A percentile compares a stretch with the other conserved stretches of the same genome.
phyloP scores from a whole-genome alignment of 352 stramenopile genomes.

The Saprolegnia parasitica region DNA sequence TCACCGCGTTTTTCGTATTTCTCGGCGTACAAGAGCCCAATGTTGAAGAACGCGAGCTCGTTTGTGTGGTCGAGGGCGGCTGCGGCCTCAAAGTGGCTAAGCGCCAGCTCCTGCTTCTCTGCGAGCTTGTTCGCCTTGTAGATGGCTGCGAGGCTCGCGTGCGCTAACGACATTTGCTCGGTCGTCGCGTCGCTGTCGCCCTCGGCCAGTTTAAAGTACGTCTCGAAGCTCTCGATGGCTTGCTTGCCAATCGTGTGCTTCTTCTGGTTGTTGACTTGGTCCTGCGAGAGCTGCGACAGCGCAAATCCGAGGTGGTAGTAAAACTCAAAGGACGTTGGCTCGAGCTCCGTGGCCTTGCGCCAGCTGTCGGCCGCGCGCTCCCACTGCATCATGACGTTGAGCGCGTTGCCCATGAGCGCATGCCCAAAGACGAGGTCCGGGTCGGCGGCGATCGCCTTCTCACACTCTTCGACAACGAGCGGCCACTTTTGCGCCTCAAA shows the following conservation, averaged over 20 bases:
- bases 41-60: slow-evolving; percentile 28
- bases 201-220: slow-evolving; percentile 18
- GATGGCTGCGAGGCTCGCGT: slow-evolving; percentile 18
- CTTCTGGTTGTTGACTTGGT: slow-evolving; percentile 27
- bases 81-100: slow-evolving; percentile 26
- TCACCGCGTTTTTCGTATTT: slow-evolving; percentile 25
- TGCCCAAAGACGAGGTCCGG: slow-evolving; percentile 27
- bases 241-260: slow-evolving; percentile 24
- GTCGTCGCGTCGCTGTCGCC: slow-evolving; percentile 17
- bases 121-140: slow-evolving; percentile 27
- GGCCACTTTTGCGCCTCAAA: slow-evolving; percentile 29
- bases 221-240: slow-evolving; percentile 26
- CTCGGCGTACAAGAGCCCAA: slow-evolving; percentile 29
- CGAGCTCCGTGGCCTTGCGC: slow-evolving; percentile 24
- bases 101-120: slow-evolving; percentile 21
- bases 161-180: slow-evolving; percentile 22
- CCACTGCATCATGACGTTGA: slow-evolving; percentile 31
- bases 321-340: slow-evolving; percentile 25
- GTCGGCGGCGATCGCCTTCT: slow-evolving; percentile 26
- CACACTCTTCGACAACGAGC: slow-evolving; percentile 25
- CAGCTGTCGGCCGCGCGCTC: slow-evolving; percentile 24
- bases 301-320: slow-evolving; percentile 30
- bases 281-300: slow-evolving; percentile 21
- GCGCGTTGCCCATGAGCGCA: slow-evolving; percentile 27
- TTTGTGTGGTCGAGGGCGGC: slow-evolving; percentile 22